phyloP scores from a whole-genome alignment of 306 rosid species.

The Cicer pinnatifidum region DNA sequence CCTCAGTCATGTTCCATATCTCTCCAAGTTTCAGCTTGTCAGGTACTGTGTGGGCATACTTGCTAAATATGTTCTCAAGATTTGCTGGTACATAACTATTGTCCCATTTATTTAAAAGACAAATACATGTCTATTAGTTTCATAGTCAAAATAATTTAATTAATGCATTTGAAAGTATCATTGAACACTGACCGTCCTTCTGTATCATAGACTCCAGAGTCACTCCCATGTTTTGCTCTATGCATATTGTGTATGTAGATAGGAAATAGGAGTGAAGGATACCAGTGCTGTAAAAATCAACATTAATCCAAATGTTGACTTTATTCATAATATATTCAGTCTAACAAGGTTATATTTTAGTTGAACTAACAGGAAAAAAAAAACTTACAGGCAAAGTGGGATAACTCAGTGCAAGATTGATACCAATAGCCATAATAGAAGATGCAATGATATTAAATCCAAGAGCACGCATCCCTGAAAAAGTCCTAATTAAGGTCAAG shows the following conservation, averaged over 20 bases:
- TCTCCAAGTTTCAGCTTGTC: constrained; percentile 72
- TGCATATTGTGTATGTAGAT: constrained; percentile 71
- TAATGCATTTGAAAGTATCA: background rate
- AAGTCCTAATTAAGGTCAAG: constrained; percentile 1
- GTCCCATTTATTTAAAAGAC: constrained; percentile 13
- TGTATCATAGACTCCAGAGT: constrained; percentile 76
- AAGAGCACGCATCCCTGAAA: constrained; percentile 68
- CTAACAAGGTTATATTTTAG: too few relatives aligned
- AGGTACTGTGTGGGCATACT: constrained; percentile 64
- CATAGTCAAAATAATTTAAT: background rate
- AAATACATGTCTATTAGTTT: background rate
- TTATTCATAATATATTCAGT: too few relatives aligned
- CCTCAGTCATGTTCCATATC: constrained; percentile 84
- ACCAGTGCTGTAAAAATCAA: constrained; percentile 57
- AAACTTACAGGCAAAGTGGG: constrained; percentile 75
- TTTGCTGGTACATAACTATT: constrained; percentile 67
- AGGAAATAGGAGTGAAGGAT: constrained; percentile 82
- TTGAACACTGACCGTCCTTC: constrained; percentile 70
- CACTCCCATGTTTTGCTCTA: constrained; percentile 84
- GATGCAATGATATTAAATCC: constrained; percentile 73
- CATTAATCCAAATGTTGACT: too few relatives aligned
- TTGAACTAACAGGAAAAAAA: background rate
- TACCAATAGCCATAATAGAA: constrained; percentile 48
- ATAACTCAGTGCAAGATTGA: constrained; percentile 63
- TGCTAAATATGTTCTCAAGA: constrained; percentile 76